Evolutionary conservation across 2,329 filamentous ascomycete species (phyloP), one percentile per base, ranked within the genome.

Genomic region (Cytospora chrysosperma): DNA sequence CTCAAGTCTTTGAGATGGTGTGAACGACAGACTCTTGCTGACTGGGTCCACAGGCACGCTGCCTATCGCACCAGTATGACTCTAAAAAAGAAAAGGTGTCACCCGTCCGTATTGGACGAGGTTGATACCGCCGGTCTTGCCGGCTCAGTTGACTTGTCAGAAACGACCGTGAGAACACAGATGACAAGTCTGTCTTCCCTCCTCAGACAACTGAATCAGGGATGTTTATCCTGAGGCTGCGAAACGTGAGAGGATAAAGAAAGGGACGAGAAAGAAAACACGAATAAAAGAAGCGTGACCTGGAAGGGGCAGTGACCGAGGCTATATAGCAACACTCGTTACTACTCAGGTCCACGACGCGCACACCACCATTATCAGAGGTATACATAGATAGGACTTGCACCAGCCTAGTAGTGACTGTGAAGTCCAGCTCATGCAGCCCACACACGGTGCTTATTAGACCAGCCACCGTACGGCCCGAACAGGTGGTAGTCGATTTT

Each of bases 101-200:
- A 54, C 64, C 58, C 59, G 59, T 58, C 59, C 58, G 55, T 54
- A 58, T 54, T 34, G 55, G 51, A 69, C 62, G 49, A 63, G 66
- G 65, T 62, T 26, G 53, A 13, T 61, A 62, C 61, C 61, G 71
- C 72, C 71, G 72, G 71, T 66, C 67, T 69, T 43, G 71, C 72
- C 72, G 72, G 71, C 72, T 72, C 71, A 71, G 66, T 63, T 52
- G 60, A 68, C 43, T 60, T 64, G 57, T 65, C 62, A 65, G 55
- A 58, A 65, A 59, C 51, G 62, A 58, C 61, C 34, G 58, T 63
- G 62, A 51, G 51, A 52, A 59, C 21, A 63, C 60, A 63, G 65
- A 56, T 67, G 63, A 66, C 59, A 51, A 56, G 64, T 58, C 57
- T 64, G 53, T 50, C 43, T 56, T 60, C 55, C 63, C 51, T 60